phyloP scores from a whole-genome alignment of 371 early-diverging fungal genomes.

The Rhizomucor miehei region DNA sequence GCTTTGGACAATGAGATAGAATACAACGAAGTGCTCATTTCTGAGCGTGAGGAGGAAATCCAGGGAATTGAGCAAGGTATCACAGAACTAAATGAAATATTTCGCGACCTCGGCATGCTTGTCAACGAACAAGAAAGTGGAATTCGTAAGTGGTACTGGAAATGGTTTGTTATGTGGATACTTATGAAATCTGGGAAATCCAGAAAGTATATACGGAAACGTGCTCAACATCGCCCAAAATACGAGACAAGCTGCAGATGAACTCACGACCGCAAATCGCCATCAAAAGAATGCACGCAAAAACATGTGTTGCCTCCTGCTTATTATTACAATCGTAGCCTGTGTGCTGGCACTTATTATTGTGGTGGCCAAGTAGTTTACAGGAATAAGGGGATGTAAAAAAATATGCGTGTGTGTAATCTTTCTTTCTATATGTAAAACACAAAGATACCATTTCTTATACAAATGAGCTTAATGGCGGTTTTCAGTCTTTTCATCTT shows the following conservation, averaged over 20 bases:
- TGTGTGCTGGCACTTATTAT: slow-evolving; percentile 49
- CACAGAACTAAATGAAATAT: slow-evolving; percentile 91
- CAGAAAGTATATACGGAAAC: slow-evolving; percentile 66
- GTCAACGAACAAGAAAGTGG: slow-evolving; percentile 94
- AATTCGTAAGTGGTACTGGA: slow-evolving; percentile 62
- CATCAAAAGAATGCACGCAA: slow-evolving; percentile 81
- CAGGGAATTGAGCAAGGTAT: slow-evolving; percentile 91
- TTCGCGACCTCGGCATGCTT: slow-evolving; percentile 92
- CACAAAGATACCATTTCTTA: no score
- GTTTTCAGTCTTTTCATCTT: neutral
- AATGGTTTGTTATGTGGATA: neutral
- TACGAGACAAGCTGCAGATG: slow-evolving; percentile 75
- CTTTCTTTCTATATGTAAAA: no score
- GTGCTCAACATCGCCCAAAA: slow-evolving; percentile 77
- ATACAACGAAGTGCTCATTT: slow-evolving; percentile 89
- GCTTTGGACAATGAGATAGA: slow-evolving; percentile 88
- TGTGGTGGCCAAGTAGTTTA: slow-evolving; percentile 43
- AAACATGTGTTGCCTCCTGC: slow-evolving; percentile 76
- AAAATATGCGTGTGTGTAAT: no score
- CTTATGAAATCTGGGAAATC: neutral
- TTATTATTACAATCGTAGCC: slow-evolving; percentile 68
- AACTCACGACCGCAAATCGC: slow-evolving; percentile 76
- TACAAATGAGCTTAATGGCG: no score
- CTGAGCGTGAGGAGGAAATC: slow-evolving; percentile 92
- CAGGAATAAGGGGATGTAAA: no score